These are phyloP conservation scores for Myrica gale DNA, from an alignment of 306 rosid genomes.

Conservation along the genomic window DNA sequence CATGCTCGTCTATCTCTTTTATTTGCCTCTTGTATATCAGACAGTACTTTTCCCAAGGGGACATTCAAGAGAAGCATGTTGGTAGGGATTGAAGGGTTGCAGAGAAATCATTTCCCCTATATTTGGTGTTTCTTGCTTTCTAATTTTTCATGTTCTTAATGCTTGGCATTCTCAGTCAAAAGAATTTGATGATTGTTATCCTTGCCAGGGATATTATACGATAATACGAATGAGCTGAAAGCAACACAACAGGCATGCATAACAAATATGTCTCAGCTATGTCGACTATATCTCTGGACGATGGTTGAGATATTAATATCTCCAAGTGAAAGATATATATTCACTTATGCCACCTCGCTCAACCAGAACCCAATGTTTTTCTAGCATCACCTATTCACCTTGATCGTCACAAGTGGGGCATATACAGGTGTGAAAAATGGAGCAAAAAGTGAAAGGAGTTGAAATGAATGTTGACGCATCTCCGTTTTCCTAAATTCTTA, in stretches of 20 bases:
- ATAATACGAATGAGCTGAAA: too few species aligned
- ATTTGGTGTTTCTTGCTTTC: neutral
- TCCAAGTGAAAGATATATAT: conserved; percentile 2
- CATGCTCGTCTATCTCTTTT: neutral
- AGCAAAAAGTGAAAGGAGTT: conserved; percentile 13
- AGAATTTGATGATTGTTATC: neutral
- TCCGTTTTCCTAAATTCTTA: neutral
- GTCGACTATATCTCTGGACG: neutral
- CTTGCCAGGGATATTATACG: too few species aligned
- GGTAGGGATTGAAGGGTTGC: neutral
- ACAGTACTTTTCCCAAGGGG: neutral
- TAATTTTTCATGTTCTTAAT: neutral
- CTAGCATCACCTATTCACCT: neutral
- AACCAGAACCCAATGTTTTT: neutral
- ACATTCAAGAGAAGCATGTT: neutral
- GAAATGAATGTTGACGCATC: conserved; percentile 13
- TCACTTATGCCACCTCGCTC: neutral
- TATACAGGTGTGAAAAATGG: neutral
- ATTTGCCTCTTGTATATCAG: neutral
- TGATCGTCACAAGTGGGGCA: neutral
- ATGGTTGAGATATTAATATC: neutral
- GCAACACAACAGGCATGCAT: neutral
- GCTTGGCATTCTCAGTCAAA: neutral
- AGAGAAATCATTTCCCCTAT: neutral
- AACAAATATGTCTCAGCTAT: conserved; percentile 6